Conservation (phyloP, 2,329 filamentous ascomycete species). For the Cladosporium sphaerospermum region DNA sequence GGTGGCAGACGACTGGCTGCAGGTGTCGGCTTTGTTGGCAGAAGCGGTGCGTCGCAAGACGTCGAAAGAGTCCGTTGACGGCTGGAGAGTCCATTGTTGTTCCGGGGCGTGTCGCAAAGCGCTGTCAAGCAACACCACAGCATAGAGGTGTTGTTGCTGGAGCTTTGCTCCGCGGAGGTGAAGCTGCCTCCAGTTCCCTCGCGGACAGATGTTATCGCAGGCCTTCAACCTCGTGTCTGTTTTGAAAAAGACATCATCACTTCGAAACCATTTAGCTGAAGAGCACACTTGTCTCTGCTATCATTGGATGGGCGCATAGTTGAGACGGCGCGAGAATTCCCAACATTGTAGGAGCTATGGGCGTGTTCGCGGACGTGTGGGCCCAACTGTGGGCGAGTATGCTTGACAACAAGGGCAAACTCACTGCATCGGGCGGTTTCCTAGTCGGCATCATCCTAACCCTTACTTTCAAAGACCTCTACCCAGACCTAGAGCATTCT, state of each 20-base stretch:
- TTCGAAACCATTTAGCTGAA: too few relatives aligned
- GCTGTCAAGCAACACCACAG: not conserved
- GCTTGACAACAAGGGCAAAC: slow-evolving; percentile 28
- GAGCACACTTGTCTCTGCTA: too few relatives aligned
- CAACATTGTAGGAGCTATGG: slow-evolving; percentile 10
- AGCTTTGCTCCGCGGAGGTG: slow-evolving; percentile 11
- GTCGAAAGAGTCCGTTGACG: slow-evolving; percentile 71
- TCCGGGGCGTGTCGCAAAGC: not conserved
- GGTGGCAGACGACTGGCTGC: slow-evolving; percentile 20
- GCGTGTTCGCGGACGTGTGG: slow-evolving; percentile 20
- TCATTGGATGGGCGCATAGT: too few relatives aligned
- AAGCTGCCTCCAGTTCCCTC: not conserved
- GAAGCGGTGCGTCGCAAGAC: slow-evolving; percentile 69
- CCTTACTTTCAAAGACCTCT: slow-evolving; percentile 71
- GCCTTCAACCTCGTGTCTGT: too few relatives aligned
- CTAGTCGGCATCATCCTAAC: slow-evolving; percentile 70
- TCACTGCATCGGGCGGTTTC: slow-evolving; percentile 46
- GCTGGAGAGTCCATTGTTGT: slow-evolving; percentile 71
- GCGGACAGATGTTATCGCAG: too few relatives aligned
- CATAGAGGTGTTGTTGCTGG: not conserved
- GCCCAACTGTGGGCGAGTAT: slow-evolving; percentile 25
- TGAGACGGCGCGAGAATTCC: too few relatives aligned
- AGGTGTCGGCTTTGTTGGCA: slow-evolving; percentile 47
- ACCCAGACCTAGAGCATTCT: slow-evolving; percentile 63
- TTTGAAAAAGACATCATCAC: too few relatives aligned